Conservation (phyloP, 768 basidiomycete genomes). For the Suillus plorans region DNA sequence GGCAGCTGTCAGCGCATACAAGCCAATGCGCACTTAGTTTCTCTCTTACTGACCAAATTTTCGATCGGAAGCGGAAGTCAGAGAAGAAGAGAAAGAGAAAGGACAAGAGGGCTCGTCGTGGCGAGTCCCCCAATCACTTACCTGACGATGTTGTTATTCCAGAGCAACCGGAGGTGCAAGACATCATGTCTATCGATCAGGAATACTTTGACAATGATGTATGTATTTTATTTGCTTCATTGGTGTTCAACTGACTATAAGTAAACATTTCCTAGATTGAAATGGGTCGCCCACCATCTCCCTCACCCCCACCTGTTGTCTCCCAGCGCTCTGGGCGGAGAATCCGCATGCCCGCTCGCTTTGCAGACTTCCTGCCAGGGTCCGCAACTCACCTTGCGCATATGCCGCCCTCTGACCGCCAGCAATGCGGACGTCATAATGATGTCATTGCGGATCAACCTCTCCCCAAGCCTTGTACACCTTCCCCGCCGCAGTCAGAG, state of each 20-base stretch:
- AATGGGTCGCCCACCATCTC: too few relatives aligned
- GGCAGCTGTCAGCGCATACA: background rate
- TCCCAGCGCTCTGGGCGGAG: too few relatives aligned
- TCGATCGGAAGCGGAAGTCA: background rate
- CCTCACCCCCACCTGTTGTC: too few relatives aligned
- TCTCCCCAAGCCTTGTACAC: background rate
- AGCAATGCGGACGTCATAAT: background rate
- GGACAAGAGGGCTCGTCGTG: background rate
- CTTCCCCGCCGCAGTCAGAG: background rate
- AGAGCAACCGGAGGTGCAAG: background rate
- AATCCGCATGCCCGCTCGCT: too few relatives aligned
- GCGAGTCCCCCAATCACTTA: background rate
- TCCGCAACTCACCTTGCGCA: background rate
- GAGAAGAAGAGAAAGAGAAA: background rate
- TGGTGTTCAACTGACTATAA: background rate
- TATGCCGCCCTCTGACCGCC: background rate
- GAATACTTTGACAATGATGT: background rate
- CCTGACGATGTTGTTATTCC: background rate
- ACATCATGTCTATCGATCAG: background rate
- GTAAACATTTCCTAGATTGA: too few relatives aligned
- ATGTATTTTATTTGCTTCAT: background rate
- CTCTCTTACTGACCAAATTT: background rate
- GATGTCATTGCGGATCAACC: background rate
- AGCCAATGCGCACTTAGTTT: background rate
- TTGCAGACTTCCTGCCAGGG: constrained; percentile 8